Evolutionary conservation across 768 basidiomycete species (phyloP), one percentile per base, ranked within the genome.

Genomic region (Lyophyllum decastes): DNA sequence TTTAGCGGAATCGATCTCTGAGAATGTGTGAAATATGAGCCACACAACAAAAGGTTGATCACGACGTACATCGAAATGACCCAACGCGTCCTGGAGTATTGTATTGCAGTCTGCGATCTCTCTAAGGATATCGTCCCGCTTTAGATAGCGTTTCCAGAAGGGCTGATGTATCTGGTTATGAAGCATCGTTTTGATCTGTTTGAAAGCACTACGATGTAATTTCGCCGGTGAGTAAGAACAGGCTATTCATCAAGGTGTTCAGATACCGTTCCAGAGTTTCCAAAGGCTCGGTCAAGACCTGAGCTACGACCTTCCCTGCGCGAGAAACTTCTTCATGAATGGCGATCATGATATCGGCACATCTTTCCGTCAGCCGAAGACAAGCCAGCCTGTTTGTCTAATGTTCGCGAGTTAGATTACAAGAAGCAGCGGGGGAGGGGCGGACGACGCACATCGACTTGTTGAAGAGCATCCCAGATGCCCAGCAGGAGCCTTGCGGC

Each of bases 111-210:
- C 74, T 0, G 68, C 61, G 17, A 93, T 83, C 35, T 82, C 79
- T 9, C 74, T 70, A 24, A 78, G 65, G 30, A 85, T 85, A 57
- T 92, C 89, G 27, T 90, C 87, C 34, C 88, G 81, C 66, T 85
- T 85, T 25, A 94, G 76, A 65, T 89, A 92, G 8, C 89, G 79
- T 69, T 89, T 88, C 63, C 91, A 68, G 73, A 89, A 90, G 0
- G 90, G 85, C 8, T 88, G 74, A 40, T 82, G 72, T n/a, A 78
- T 75, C 59, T 88, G 83, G 57, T 81, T 83, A 52, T 76, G 64
- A 45, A 90, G 76, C 60, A 90, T 80, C 2, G 62, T 57, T 30
- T 76, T 70, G 4, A 89, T 78, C 12, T 72, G 55, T 8, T 57
- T 54, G 63, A 82, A 84, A 0, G 82, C 66, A n/a, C 76, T 78